A percentile compares a stretch with the other conserved stretches of the same genome.
phyloP scores from a whole-genome alignment of 1,284 basidiomycete species.

The Malassezia arunalokei region DNA sequence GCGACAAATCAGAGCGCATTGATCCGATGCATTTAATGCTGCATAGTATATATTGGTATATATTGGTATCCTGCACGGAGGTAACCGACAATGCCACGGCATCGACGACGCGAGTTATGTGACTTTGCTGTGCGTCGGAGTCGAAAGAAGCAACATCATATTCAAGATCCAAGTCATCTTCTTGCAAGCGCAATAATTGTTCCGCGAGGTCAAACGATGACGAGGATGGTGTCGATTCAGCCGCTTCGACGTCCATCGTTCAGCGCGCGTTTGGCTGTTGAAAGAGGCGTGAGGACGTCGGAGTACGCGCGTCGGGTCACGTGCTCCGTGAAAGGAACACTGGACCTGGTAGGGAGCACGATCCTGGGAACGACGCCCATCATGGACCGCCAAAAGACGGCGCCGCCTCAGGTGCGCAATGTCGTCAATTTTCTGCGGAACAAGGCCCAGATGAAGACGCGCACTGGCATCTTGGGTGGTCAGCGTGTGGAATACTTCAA shows the following conservation, averaged over 20 bases:
- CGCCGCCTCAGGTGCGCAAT: constrained; percentile 26
- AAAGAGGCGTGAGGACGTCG: too few species aligned
- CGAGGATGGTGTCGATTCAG: too few species aligned
- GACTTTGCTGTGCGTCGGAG: constrained; percentile 20
- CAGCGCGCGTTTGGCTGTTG: neutral
- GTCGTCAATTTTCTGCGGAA: constrained; percentile 41
- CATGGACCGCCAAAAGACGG: constrained; percentile 39
- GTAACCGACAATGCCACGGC: constrained; percentile 24
- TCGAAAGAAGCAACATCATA: constrained; percentile 21
- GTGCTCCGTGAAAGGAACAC: too few species aligned
- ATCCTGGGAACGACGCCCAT: neutral
- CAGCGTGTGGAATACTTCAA: constrained; percentile 97
- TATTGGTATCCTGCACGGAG: constrained; percentile 19
- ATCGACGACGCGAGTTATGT: constrained; percentile 28
- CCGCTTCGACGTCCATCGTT: neutral
- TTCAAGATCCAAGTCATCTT: constrained; percentile 34
- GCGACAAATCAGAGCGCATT: constrained; percentile 23
- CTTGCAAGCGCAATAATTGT: constrained; percentile 29
- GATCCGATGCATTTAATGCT: constrained; percentile 33
- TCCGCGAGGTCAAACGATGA: constrained; percentile 31
- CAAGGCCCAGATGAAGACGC: constrained; percentile 68
- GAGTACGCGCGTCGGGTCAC: too few species aligned
- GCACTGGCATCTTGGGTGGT: constrained; percentile 79
- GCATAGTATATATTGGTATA: constrained; percentile 30
- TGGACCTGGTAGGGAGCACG: too few species aligned